A percentile compares a stretch with the other conserved stretches of the same genome.
phyloP scores from a whole-genome alignment of 352 stramenopile genomes.

The Pythium scleroteichum region DNA sequence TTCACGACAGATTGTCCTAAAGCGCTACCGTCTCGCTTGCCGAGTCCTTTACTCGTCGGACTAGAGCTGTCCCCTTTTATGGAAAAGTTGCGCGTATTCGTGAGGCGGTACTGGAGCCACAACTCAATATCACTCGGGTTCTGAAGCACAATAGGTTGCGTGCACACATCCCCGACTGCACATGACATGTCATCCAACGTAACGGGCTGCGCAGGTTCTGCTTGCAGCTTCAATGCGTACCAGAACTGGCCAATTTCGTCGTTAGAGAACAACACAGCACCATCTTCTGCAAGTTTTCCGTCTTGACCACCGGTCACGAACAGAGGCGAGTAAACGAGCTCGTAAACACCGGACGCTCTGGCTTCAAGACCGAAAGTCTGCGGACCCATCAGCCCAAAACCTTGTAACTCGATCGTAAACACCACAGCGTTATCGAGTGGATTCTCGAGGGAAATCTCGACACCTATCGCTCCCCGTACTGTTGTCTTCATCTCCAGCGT shows the following conservation, averaged over 20 bases:
- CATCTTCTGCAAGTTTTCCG: slow-evolving; percentile 34
- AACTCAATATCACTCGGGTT: slow-evolving; percentile 89
- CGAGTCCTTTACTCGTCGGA: slow-evolving; percentile 5
- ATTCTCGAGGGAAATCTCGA: slow-evolving; percentile 92
- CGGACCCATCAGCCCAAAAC: slow-evolving; percentile 85
- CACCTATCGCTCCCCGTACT: slow-evolving; percentile 81
- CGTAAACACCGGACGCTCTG: slow-evolving; percentile 78
- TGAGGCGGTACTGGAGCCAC: slow-evolving; percentile 64
- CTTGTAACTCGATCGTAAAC: slow-evolving; percentile 87
- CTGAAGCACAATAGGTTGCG: slow-evolving; percentile 79
- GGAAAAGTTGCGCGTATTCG: slow-evolving; percentile 89
- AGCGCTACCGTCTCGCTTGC: background rate
- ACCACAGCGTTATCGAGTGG: slow-evolving; percentile 80
- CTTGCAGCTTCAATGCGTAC: slow-evolving; percentile 87
- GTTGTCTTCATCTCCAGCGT: slow-evolving; percentile 84
- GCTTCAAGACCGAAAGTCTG: slow-evolving; percentile 70
- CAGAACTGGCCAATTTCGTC: slow-evolving; percentile 93
- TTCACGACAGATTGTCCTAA: slow-evolving; percentile 28
- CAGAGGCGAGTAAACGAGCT: slow-evolving; percentile 92
- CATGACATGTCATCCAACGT: slow-evolving; percentile 78
- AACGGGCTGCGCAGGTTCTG: slow-evolving; percentile 48
- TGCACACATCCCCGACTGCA: slow-evolving; percentile 79
- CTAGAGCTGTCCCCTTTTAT: slow-evolving; percentile 48
- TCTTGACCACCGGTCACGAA: slow-evolving; percentile 36
- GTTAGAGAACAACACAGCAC: slow-evolving; percentile 89